These are phyloP conservation scores for Geotrichum macrosporum DNA, from an alignment of 1,139 yeast species.

Conservation along the genomic window DNA sequence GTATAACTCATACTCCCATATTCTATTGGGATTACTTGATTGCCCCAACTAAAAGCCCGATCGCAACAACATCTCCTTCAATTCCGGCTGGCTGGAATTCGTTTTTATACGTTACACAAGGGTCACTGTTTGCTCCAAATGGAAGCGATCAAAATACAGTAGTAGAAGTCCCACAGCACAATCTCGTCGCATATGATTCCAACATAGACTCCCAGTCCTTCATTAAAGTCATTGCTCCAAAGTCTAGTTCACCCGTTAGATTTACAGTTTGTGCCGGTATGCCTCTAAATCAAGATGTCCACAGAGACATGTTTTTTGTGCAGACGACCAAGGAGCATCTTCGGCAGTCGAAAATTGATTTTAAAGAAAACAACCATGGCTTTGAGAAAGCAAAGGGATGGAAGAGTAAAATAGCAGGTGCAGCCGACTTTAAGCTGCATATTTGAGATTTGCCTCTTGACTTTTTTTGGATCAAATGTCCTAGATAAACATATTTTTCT, in stretches of 20 bases:
- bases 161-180: conserved; percentile 29
- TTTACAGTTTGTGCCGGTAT: conserved; percentile 58
- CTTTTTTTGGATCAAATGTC: not conserved
- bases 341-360: conserved; percentile 48
- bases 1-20: conserved; percentile 5
- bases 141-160: conserved; percentile 41
- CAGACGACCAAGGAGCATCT: conserved; percentile 57
- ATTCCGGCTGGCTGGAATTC: conserved; percentile 58
- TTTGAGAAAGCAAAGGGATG: conserved; percentile 61
- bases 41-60: not conserved
- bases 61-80: not conserved
- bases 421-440: conserved; percentile 2
- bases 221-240: not conserved
- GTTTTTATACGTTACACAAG: conserved; percentile 48
- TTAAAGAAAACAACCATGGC: conserved; percentile 45
- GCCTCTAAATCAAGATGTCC: conserved; percentile 60
- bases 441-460: not conserved
- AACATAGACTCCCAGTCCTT: not conserved
- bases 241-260: not conserved
- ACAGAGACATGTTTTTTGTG: conserved; percentile 83
- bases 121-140: not conserved
- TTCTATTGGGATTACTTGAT: conserved; percentile 7
- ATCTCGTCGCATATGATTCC: conserved; percentile 6
- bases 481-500: too few relatives aligned
- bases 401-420: conserved; percentile 51